Conservation (phyloP, 2,329 filamentous ascomycete genomes). For the Epichloe aotearoae region DNA sequence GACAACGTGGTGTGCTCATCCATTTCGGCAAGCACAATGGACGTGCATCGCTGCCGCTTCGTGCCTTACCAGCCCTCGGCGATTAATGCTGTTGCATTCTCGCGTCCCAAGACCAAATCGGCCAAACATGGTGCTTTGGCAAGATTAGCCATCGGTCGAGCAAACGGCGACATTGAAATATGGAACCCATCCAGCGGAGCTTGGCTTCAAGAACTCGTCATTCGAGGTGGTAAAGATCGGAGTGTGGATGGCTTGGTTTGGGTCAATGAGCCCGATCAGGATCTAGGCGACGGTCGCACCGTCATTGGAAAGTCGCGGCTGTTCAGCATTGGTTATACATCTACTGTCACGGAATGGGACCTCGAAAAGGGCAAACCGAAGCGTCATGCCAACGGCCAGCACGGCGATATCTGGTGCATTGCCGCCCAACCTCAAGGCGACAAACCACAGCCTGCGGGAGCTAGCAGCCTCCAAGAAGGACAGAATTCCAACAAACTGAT, state of each 20-base stretch:
- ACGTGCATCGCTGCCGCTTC: constrained; percentile 94
- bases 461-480: constrained; percentile 14
- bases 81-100: constrained; percentile 92
- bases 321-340: constrained; percentile 93
- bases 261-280: constrained; percentile 73
- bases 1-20: background rate
- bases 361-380: constrained; percentile 63
- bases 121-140: constrained; percentile 38
- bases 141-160: constrained; percentile 78
- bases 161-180: constrained; percentile 93
- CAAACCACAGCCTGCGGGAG: constrained; percentile 5
- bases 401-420: constrained; percentile 95
- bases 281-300: constrained; percentile 46
- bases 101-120: constrained; percentile 48
- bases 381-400: constrained; percentile 78
- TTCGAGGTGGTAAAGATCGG: constrained; percentile 70
- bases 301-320: constrained; percentile 64
- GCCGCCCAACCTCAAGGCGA: constrained; percentile 59
- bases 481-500: constrained; percentile 50
- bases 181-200: constrained; percentile 77
- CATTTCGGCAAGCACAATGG: constrained; percentile 43
- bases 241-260: constrained; percentile 86
- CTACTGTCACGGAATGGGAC: constrained; percentile 90
- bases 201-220: constrained; percentile 84
- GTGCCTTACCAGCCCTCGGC: constrained; percentile 82